A percentile compares a stretch with the other conserved stretches of the same genome.
Evolutionary conservation across 345 rosid species (phyloP).

Genomic region (Aurinia saxatilis): DNA sequence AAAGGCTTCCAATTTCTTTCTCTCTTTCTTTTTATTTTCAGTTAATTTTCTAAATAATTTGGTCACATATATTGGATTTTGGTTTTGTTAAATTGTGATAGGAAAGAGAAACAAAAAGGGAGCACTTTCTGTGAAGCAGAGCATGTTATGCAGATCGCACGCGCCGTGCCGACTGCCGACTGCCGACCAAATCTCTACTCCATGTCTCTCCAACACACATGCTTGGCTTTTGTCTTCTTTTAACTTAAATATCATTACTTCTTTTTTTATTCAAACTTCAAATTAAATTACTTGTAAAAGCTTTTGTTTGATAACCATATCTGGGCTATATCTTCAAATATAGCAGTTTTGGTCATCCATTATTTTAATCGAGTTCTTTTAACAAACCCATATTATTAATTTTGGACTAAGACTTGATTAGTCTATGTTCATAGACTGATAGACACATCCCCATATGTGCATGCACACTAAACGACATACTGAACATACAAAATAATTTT

Average conservation of each 20-base stretch:
- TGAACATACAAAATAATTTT: neutral
- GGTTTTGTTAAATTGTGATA: too few relatives aligned
- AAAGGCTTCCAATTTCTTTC: conserved; percentile 16
- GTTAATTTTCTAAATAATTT: neutral
- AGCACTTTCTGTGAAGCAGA: conserved; percentile 26
- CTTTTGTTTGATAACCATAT: conserved; percentile 2
- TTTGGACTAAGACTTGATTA: conserved; percentile 4
- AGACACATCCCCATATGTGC: conserved; percentile 24
- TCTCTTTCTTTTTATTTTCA: neutral
- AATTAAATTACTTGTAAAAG: neutral
- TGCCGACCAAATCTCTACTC: conserved; percentile 28
- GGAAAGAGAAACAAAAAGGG: neutral
- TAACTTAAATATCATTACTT: neutral
- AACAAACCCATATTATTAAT: neutral
- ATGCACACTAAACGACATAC: conserved; percentile 18
- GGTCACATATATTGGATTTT: neutral
- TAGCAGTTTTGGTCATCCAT: conserved; percentile 6
- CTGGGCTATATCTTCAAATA: conserved; percentile 15
- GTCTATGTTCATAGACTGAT: conserved; percentile 23
- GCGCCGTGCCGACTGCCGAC: conserved; percentile 28
- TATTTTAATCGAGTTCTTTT: neutral
- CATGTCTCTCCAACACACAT: conserved; percentile 25
- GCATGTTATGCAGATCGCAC: conserved; percentile 28
- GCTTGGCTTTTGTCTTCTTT: conserved; percentile 19
- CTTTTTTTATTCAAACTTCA: neutral